These are phyloP conservation scores for Chlorella sp. DNA, from an alignment of 139 green algal genomes.

Conservation along the genomic window DNA sequence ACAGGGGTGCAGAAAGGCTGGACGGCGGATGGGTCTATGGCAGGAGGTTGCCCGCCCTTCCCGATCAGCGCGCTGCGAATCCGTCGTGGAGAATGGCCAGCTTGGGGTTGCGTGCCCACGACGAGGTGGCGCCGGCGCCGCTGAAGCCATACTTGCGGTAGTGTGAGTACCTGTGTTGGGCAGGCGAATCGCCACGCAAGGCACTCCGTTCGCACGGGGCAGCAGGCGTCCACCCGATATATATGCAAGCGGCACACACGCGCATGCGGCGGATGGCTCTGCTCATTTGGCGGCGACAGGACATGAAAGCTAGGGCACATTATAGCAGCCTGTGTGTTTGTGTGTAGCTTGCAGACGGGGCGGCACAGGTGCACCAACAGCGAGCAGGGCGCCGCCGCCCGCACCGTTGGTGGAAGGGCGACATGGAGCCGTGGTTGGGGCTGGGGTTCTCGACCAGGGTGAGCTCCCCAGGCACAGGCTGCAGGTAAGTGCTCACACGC, in stretches of 20 bases:
- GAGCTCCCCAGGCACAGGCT: constrained; percentile 12
- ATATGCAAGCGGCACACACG: background rate
- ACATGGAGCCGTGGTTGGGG: constrained; percentile 31
- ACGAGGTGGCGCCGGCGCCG: constrained; percentile 27
- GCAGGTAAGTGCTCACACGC: constrained; percentile 29
- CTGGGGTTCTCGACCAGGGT: constrained; percentile 23
- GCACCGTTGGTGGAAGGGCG: constrained; percentile 42
- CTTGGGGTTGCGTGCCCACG: constrained; percentile 41
- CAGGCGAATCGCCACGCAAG: background rate
- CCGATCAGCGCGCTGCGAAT: too few species aligned
- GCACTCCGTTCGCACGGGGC: too few species aligned
- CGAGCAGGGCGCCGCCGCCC: too few species aligned
- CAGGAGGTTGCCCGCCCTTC: too few species aligned
- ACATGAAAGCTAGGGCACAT: background rate
- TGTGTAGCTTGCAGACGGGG: too few species aligned
- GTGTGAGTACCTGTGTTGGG: constrained; percentile 6
- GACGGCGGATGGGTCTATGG: too few species aligned
- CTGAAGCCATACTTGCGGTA: constrained; percentile 43
- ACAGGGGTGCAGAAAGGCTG: too few species aligned
- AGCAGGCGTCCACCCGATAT: too few species aligned
- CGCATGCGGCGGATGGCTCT: background rate
- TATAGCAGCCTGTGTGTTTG: background rate
- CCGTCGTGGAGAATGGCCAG: constrained; percentile 23
- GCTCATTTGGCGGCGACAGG: background rate
- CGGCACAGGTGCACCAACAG: background rate